Base-by-base conservation (phyloP, 1,284 basidiomycete species). In the Peniophora sp. region DNA sequence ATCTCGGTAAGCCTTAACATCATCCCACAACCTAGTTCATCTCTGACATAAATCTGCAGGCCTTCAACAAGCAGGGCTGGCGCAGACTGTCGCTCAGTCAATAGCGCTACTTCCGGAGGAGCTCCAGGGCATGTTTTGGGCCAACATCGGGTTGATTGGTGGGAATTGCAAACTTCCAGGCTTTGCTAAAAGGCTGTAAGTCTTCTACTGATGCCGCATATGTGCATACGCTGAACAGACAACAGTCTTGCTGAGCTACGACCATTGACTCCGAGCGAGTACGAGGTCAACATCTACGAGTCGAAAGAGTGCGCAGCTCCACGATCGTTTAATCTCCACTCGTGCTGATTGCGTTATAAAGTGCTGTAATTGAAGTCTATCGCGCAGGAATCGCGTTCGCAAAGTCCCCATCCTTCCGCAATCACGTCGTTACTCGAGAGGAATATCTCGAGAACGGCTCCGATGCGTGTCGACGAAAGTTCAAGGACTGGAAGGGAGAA, bases 91-190 rank as follows among this genome's bases (percentile, higher is more conserved):
- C 51, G 85, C 86, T 34, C 63, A 78, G 52, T 84, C 86, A 51
- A 92, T 97, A 61, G 72, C 76, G 1, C 68, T 76, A 32, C 77
- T 94, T 54, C 89, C 89, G 0, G 71, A 77, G 47, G 89, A 92
- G 59, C 60, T 94, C 34, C 89, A 84, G 58, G 92, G 90, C 23
- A 81, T 97, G 82, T 93, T 93, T 67, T 97, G 93, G 93, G 81
- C 82, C 36, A 92, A 97, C 65, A 92, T 98, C 55, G 86, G 90
- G 3, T 69, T 97, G 53, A 79, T 93, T 56, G 95, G 95, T 48
- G 95, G 94, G 6, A 85, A 81, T 61, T 81, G 83, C 2, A 80
- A 81, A 58, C 80, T 94, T 56, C 74, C 83, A 45, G 88, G 86
- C 2, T 84, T 97, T 58, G 76, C 78, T 20, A 67, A 78, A 49